Conservation (phyloP, 2,329 filamentous ascomycete genomes). For the Podosphaera xanthii region DNA sequence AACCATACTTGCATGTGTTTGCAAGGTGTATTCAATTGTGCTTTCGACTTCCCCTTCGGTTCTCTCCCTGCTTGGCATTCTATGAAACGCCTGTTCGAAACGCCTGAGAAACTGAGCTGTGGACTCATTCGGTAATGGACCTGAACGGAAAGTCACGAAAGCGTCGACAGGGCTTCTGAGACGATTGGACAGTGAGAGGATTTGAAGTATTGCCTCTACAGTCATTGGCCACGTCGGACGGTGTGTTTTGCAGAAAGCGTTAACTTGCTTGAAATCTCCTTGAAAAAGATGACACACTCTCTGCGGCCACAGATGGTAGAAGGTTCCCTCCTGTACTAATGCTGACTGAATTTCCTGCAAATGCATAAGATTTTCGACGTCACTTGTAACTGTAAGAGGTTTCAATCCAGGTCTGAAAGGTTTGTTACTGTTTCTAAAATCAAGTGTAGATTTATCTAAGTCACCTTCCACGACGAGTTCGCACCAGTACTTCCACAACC, state of each 20-base stretch:
- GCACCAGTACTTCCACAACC: not conserved
- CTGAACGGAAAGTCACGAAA: not conserved
- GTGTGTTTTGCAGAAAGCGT: not conserved
- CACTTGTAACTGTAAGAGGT: not conserved
- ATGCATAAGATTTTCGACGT: no score
- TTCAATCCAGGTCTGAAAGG: not conserved
- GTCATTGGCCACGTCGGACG: not conserved
- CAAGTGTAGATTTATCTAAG: not conserved
- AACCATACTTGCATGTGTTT: not conserved
- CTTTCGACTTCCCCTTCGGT: not conserved
- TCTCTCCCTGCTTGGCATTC: not conserved
- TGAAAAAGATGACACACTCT: no score
- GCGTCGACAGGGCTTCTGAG: not conserved
- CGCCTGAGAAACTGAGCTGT: not conserved
- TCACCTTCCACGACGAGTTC: no score
- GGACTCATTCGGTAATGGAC: not conserved
- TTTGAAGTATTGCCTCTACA: not conserved
- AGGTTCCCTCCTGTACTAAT: no score
- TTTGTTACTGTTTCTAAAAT: not conserved
- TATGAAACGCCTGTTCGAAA: not conserved
- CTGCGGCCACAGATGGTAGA: no score
- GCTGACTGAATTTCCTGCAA: no score
- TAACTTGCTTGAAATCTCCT: no score
- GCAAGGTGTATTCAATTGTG: not conserved
- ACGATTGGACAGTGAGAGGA: not conserved